Evolutionary conservation across 495 filamentous ascomycete genomes (phyloP).

Genomic region (Annulohypoxylon nitens): DNA sequence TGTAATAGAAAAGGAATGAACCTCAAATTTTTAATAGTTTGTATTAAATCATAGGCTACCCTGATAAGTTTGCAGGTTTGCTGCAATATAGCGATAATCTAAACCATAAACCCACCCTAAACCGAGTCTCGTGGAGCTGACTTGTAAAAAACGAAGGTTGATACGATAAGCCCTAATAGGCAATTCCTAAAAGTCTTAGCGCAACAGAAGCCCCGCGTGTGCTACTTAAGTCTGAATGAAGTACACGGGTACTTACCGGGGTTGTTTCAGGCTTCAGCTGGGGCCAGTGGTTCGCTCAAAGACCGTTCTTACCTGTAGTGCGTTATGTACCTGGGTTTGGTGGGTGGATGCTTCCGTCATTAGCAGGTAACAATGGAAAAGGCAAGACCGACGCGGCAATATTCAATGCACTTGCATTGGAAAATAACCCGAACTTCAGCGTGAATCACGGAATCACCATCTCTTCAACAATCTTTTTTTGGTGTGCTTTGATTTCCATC

Average conservation of each 20-base stretch:
- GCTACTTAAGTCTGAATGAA: not conserved
- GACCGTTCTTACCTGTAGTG: not conserved
- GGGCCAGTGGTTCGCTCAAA: slow-evolving; percentile 11
- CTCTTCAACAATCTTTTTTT: slow-evolving; percentile 23
- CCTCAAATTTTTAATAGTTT: slow-evolving; percentile 6
- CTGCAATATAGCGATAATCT: slow-evolving; percentile 30
- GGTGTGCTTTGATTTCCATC: slow-evolving; percentile 5
- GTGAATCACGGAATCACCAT: slow-evolving; percentile 27
- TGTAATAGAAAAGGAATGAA: slow-evolving; percentile 19
- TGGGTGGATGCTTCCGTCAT: slow-evolving; percentile 45
- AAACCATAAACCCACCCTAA: slow-evolving; percentile 36
- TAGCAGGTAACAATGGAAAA: slow-evolving; percentile 26
- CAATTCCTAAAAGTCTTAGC: slow-evolving; percentile 31
- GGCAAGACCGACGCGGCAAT: slow-evolving; percentile 34
- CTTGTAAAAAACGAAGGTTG: slow-evolving; percentile 32
- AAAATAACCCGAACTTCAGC: slow-evolving; percentile 18
- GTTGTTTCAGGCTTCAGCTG: slow-evolving; percentile 25
- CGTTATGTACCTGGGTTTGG: slow-evolving; percentile 7
- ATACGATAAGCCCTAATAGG: slow-evolving; percentile 42
- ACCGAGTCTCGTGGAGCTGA: slow-evolving; percentile 33
- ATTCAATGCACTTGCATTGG: slow-evolving; percentile 17
- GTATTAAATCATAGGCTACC: slow-evolving; percentile 4
- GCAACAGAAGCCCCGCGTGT: slow-evolving; percentile 2
- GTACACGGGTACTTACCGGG: not conserved
- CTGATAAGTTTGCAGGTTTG: not conserved